phyloP scores from a whole-genome alignment of 1,284 basidiomycete species.

The Malassezia pachydermatis region DNA sequence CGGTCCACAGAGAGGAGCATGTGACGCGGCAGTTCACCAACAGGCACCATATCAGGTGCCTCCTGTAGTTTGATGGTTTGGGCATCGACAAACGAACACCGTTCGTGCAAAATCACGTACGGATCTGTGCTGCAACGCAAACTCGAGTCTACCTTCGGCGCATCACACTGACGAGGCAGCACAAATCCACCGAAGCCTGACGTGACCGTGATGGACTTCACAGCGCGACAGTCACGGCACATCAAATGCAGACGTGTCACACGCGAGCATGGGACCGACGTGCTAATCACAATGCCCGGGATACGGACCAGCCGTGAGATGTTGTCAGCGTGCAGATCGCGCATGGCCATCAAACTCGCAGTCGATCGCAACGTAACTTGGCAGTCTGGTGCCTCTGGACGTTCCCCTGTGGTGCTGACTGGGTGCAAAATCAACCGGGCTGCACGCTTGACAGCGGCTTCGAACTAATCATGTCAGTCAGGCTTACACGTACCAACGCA shows the following conservation, averaged over 20 bases:
- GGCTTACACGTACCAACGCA: constrained; percentile 61
- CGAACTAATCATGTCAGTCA: constrained; percentile 21
- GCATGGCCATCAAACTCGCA: constrained; percentile 77
- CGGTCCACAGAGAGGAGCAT: constrained; percentile 80
- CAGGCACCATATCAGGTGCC: constrained; percentile 98
- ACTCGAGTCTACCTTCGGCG: constrained; percentile 43
- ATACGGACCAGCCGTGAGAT: constrained; percentile 92
- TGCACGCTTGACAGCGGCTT: constrained; percentile 38
- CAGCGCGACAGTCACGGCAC: constrained; percentile 77
- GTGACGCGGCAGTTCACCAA: constrained; percentile 91
- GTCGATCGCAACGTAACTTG: constrained; percentile 81
- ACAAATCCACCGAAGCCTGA: constrained; percentile 72
- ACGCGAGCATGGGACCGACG: constrained; percentile 82
- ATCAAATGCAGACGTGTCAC: constrained; percentile 84
- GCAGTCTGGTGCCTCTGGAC: constrained; percentile 57
- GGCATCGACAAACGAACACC: constrained; percentile 87
- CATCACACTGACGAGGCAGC: constrained; percentile 40
- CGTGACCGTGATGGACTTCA: constrained; percentile 60
- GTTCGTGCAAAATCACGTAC: constrained; percentile 88
- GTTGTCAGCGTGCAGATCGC: constrained; percentile 69
- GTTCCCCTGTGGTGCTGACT: constrained; percentile 27
- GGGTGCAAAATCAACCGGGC: constrained; percentile 44
- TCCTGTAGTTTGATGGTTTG: constrained; percentile 96
- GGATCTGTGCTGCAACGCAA: constrained; percentile 89
- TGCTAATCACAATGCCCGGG: constrained; percentile 95